A percentile compares a stretch with the other conserved stretches of the same genome.
phyloP scores from a whole-genome alignment of 2,329 filamentous ascomycete species.

The Periconia sp. region DNA sequence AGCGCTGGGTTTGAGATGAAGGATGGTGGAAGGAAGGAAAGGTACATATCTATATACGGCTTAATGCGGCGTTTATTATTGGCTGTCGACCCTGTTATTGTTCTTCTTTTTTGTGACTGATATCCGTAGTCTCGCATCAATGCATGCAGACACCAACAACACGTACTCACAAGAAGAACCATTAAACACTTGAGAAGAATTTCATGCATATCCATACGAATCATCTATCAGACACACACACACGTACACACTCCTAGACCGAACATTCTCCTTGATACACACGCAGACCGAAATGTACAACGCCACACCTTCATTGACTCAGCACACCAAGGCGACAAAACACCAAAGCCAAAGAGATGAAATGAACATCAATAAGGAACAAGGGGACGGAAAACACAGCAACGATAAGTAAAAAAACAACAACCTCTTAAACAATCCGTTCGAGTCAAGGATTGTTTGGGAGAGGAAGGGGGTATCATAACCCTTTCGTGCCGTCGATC shows the following conservation, averaged over 20 bases:
- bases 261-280: too few species aligned
- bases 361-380: not conserved
- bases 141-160: too few species aligned
- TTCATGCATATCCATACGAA: constrained; percentile 21
- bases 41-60: too few species aligned
- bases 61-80: too few species aligned
- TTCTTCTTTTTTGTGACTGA: too few species aligned
- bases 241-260: not conserved
- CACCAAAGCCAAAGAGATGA: not conserved
- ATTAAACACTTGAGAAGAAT: not conserved
- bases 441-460: not conserved
- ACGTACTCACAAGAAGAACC: too few species aligned
- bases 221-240: constrained; percentile 18
- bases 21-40: too few species aligned
- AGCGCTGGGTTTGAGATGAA: too few species aligned
- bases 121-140: too few species aligned
- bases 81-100: too few species aligned
- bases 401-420: not conserved
- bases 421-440: not conserved
- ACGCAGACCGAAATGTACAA: not conserved
- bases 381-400: not conserved
- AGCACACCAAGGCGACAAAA: too few species aligned
- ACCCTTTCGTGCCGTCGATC: not conserved
- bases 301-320: too few species aligned
- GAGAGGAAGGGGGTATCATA: constrained; percentile 3